A percentile compares a stretch with the other conserved stretches of the same genome.
These are phyloP conservation scores for Malus asiatica DNA, from an alignment of 306 rosid species.

Conservation along the genomic window DNA sequence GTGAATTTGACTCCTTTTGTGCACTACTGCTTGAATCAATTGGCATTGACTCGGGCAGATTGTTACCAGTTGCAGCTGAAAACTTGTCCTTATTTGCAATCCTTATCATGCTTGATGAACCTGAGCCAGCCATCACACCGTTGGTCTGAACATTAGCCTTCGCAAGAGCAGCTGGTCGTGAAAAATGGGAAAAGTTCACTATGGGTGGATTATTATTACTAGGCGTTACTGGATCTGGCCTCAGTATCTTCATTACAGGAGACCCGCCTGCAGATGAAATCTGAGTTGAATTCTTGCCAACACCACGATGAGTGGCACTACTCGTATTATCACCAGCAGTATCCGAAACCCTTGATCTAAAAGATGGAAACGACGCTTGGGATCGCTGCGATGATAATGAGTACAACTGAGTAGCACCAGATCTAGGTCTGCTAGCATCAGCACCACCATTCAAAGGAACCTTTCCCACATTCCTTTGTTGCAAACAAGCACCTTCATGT, in stretches of 20 bases:
- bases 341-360: constrained; percentile 42
- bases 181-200: constrained; percentile 76
- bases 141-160: constrained; percentile 48
- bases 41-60: constrained; percentile 34
- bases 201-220: constrained; percentile 34
- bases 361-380: constrained; percentile 42
- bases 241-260: constrained; percentile 38
- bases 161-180: constrained; percentile 54
- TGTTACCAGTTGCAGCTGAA: constrained; percentile 27
- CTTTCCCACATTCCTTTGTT: constrained; percentile 40
- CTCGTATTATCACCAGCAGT: constrained; percentile 30
- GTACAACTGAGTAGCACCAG: constrained; percentile 31
- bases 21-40: constrained; percentile 29
- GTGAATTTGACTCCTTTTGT: constrained; percentile 26
- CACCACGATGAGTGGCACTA: constrained; percentile 26
- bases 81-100: constrained; percentile 30
- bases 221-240: constrained; percentile 40
- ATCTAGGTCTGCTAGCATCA: constrained; percentile 37
- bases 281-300: constrained; percentile 32
- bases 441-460: constrained; percentile 38
- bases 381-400: constrained; percentile 43
- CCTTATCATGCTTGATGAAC: constrained; percentile 31
- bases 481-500: constrained; percentile 29
- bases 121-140: constrained; percentile 29
- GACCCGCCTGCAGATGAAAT: constrained; percentile 45